Evolutionary conservation across 192 early-diverging fungal genomes (phyloP).

Genomic region (Coemansia sp.): DNA sequence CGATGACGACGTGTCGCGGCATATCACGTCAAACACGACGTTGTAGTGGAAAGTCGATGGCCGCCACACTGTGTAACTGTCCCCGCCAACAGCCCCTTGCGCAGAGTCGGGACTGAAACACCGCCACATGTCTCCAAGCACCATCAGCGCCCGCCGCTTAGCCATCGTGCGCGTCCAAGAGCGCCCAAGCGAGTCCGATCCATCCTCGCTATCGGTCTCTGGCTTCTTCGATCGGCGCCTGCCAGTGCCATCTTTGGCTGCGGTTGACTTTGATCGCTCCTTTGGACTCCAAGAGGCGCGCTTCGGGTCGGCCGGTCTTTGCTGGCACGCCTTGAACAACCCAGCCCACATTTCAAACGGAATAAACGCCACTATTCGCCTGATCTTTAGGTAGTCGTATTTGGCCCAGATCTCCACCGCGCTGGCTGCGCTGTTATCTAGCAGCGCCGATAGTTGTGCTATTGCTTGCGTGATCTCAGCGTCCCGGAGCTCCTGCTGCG

Average conservation of each 20-base stretch:
- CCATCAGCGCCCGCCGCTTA: slow-evolving; percentile 47
- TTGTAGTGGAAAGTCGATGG: slow-evolving; percentile 43
- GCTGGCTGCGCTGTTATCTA: slow-evolving; percentile 11
- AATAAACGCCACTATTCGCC: slow-evolving; percentile 38
- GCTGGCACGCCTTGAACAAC: slow-evolving; percentile 41
- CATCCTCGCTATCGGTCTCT: background rate
- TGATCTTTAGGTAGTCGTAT: slow-evolving; percentile 52
- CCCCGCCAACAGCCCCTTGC: background rate
- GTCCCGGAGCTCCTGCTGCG: slow-evolving; percentile 12
- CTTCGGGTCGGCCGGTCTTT: slow-evolving; percentile 12
- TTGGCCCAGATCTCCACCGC: slow-evolving; percentile 35
- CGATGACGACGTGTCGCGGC: slow-evolving; percentile 26
- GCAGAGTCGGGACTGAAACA: slow-evolving; percentile 17
- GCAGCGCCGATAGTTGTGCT: slow-evolving; percentile 20
- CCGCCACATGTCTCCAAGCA: slow-evolving; percentile 53
- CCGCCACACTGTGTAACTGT: slow-evolving; percentile 24
- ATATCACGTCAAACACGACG: slow-evolving; percentile 41
- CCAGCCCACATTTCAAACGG: slow-evolving; percentile 44
- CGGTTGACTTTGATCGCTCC: background rate
- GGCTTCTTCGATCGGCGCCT: background rate
- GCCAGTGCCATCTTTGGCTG: background rate
- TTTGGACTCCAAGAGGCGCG: background rate
- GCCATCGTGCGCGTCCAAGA: slow-evolving; percentile 32
- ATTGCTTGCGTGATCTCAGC: slow-evolving; percentile 28
- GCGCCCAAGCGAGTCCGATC: background rate